These are phyloP conservation scores for Sporobolomyces pararoseus DNA, from an alignment of 768 basidiomycete genomes.

Conservation along the genomic window DNA sequence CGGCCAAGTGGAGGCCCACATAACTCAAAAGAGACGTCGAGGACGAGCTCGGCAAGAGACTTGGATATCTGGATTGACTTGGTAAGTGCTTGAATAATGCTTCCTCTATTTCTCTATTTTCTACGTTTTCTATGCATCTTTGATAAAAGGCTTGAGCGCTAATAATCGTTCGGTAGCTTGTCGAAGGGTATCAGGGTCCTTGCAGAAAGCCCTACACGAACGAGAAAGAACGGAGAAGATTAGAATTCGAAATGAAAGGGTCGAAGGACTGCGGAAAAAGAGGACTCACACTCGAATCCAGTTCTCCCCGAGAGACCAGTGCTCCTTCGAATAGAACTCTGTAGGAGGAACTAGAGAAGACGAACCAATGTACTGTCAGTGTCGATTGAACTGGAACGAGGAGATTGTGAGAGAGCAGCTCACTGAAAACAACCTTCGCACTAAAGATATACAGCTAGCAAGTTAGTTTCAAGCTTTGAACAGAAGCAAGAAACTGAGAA, in stretches of 20 bases:
- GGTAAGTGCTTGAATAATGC: too few species aligned
- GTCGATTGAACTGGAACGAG: not conserved
- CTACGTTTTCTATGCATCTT: slow-evolving; percentile 17
- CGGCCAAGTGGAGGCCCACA: too few species aligned
- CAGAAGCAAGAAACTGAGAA: not conserved
- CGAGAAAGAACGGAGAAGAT: slow-evolving; percentile 52
- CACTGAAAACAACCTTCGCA: slow-evolving; percentile 28
- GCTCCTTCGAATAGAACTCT: slow-evolving; percentile 41
- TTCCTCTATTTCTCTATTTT: too few species aligned
- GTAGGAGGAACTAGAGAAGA: slow-evolving; percentile 36
- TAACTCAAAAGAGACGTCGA: not conserved
- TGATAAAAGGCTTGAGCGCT: slow-evolving; percentile 65
- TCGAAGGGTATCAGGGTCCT: slow-evolving; percentile 78
- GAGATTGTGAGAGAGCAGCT: not conserved
- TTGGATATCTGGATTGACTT: too few species aligned
- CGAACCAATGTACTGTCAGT: not conserved
- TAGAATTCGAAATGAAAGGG: not conserved
- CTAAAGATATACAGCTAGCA: not conserved
- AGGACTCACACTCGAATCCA: slow-evolving; percentile 36
- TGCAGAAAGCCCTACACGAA: slow-evolving; percentile 90
- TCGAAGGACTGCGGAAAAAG: too few species aligned
- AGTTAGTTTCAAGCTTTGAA: too few species aligned
- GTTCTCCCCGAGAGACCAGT: slow-evolving; percentile 35
- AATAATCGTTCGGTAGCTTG: slow-evolving; percentile 78
- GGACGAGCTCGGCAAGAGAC: not conserved